Percentiles rank a stretch among this genome's conserved stretches.
Evolutionary conservation across 352 stramenopile genomes (phyloP).

Genomic region (Pythium rhizo-oryzae): DNA sequence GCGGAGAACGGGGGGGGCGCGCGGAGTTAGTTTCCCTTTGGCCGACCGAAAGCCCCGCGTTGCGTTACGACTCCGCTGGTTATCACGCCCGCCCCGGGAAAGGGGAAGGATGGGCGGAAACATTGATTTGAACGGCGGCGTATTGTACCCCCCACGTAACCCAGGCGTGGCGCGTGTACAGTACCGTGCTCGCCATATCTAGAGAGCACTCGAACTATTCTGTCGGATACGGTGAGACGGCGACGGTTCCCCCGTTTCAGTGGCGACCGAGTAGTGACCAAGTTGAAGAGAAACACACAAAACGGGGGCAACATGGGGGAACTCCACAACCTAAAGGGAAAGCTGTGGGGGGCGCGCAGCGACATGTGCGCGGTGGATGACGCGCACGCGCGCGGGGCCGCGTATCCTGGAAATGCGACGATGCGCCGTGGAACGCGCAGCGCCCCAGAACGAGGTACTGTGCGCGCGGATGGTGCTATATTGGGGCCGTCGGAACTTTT

Average conservation of each 20-base stretch:
- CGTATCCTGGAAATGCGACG: background rate
- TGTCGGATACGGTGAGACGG: slow-evolving; percentile 15
- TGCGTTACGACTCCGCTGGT: background rate
- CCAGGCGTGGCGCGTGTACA: too few relatives aligned
- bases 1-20: too few relatives aligned
- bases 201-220: background rate
- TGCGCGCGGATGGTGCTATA: background rate
- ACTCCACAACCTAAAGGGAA: background rate
- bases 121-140: background rate
- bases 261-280: slow-evolving; percentile 22
- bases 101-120: background rate
- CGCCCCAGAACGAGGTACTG: background rate
- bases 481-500: background rate
- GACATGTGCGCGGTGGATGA: too few relatives aligned
- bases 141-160: background rate
- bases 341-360: background rate
- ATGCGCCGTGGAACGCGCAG: too few relatives aligned
- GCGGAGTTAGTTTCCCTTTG: slow-evolving; percentile 1
- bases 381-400: too few relatives aligned
- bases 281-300: slow-evolving; percentile 12
- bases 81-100: background rate
- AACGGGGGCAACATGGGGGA: background rate
- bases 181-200: slow-evolving; percentile 17
- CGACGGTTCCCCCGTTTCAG: background rate
- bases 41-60: background rate